These are phyloP conservation scores for Trypethelium eluteriae DNA, from an alignment of 495 filamentous ascomycete genomes.

Conservation along the genomic window DNA sequence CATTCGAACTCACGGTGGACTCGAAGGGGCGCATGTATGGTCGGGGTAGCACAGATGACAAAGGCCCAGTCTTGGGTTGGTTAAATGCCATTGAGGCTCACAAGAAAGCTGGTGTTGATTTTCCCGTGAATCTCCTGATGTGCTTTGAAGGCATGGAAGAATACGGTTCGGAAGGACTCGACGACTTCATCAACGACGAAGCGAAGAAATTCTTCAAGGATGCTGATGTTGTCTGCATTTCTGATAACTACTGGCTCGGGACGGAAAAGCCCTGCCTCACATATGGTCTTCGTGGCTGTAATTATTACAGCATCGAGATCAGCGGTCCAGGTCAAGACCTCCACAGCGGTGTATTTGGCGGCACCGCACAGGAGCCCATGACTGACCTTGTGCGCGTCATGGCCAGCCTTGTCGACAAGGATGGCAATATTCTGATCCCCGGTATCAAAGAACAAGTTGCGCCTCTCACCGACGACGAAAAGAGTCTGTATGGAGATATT, in stretches of 20 bases:
- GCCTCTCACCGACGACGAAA: conserved; percentile 77
- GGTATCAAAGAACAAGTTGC: conserved; percentile 88
- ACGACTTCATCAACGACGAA: conserved; percentile 86
- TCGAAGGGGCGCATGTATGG: conserved; percentile 90
- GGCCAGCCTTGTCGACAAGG: conserved; percentile 71
- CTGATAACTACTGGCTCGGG: conserved; percentile 99
- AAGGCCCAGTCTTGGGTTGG: conserved; percentile 96
- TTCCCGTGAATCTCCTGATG: conserved; percentile 97
- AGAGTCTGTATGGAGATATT: conserved; percentile 73
- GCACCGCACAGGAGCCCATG: conserved; percentile 95
- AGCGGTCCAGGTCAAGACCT: conserved; percentile 87
- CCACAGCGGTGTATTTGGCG: conserved; percentile 93
- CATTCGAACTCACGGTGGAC: conserved; percentile 83
- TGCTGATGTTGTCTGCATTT: conserved; percentile 94
- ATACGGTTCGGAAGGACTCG: conserved; percentile 92
- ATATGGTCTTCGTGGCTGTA: conserved; percentile 95
- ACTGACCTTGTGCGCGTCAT: conserved; percentile 83
- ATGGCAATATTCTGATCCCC: conserved; percentile 83
- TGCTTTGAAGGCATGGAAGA: conserved; percentile 99
- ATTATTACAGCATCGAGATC: conserved; percentile 86
- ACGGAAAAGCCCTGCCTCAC: conserved; percentile 97
- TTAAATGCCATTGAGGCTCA: conserved; percentile 96
- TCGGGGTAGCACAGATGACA: conserved; percentile 93
- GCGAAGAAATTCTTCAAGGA: conserved; percentile 86
- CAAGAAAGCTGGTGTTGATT: conserved; percentile 83